Conservation (phyloP, 495 filamentous ascomycete species). For the Apodospora peruviana region DNA sequence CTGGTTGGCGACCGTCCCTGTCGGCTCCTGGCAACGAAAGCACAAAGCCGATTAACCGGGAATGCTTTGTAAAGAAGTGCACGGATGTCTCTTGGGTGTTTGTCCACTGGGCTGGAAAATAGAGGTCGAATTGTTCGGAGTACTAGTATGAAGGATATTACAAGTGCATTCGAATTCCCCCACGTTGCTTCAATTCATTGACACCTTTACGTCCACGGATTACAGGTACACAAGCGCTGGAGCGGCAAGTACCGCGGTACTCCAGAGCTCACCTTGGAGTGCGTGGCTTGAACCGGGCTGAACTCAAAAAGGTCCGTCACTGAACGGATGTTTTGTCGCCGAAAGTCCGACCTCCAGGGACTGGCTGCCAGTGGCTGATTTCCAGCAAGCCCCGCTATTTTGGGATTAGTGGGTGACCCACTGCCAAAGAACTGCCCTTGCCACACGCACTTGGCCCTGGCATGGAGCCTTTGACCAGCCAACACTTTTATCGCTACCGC, state of each 20-base stretch:
- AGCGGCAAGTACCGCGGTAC: not conserved
- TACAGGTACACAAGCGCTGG: too few species aligned
- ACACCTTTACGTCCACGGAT: not conserved
- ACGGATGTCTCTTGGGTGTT: too few species aligned
- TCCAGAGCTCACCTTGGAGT: not conserved
- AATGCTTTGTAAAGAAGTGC: too few species aligned
- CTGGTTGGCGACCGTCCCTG: too few species aligned
- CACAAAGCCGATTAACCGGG: too few species aligned
- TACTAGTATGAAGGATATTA: too few species aligned
- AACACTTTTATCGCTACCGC: conserved; percentile 19
- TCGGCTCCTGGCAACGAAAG: too few species aligned
- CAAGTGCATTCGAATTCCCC: not conserved
- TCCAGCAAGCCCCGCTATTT: not conserved
- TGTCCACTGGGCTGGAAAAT: too few species aligned
- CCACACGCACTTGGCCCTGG: conserved; percentile 13
- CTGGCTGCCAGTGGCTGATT: too few species aligned
- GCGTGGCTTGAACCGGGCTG: not conserved
- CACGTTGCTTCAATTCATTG: not conserved
- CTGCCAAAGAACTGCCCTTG: not conserved
- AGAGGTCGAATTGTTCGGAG: too few species aligned
- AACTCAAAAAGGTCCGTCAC: too few species aligned
- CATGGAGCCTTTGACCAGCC: not conserved
- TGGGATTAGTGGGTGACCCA: too few species aligned
- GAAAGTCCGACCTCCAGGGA: not conserved
- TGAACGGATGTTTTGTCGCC: not conserved